phyloP scores from a whole-genome alignment of 2,329 filamentous ascomycete genomes.

The Biscogniauxia marginata region DNA sequence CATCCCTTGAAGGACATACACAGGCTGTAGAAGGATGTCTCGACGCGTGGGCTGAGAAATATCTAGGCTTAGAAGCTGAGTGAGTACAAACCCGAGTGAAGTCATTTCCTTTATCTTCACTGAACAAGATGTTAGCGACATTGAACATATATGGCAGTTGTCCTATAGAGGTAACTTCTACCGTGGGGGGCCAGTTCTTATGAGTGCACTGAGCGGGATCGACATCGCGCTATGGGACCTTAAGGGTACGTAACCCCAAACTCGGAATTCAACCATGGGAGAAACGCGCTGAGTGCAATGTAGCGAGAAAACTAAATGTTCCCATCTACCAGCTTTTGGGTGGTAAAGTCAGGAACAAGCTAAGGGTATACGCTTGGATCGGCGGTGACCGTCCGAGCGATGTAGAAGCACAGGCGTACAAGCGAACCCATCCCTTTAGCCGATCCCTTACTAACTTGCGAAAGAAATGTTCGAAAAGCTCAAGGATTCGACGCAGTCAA shows the following conservation, averaged over 20 bases:
- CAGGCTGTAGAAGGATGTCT: conserved; percentile 73
- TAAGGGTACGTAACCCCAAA: conserved; percentile 45
- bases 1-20: conserved; percentile 70
- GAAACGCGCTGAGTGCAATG: background rate
- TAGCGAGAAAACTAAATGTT: conserved; percentile 52
- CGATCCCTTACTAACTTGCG: background rate
- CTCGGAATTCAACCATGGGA: background rate
- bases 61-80: conserved; percentile 69
- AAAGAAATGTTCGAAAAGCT: conserved; percentile 52
- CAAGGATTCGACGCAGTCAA: conserved; percentile 69
- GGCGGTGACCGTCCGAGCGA: conserved; percentile 70
- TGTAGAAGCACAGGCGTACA: conserved; percentile 61
- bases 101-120: background rate
- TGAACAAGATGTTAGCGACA: conserved; percentile 52
- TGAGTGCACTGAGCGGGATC: conserved; percentile 74
- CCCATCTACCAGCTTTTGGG: conserved; percentile 74
- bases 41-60: conserved; percentile 44
- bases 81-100: conserved; percentile 33
- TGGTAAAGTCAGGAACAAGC: conserved; percentile 67
- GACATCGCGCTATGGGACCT: conserved; percentile 81
- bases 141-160: conserved; percentile 78
- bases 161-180: conserved; percentile 73
- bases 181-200: conserved; percentile 74
- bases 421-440: background rate
- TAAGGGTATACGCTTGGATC: conserved; percentile 77